Percentiles rank a stretch among this genome's conserved stretches.
phyloP scores from a whole-genome alignment of 163 green algal species.

The Prototheca cutis region DNA sequence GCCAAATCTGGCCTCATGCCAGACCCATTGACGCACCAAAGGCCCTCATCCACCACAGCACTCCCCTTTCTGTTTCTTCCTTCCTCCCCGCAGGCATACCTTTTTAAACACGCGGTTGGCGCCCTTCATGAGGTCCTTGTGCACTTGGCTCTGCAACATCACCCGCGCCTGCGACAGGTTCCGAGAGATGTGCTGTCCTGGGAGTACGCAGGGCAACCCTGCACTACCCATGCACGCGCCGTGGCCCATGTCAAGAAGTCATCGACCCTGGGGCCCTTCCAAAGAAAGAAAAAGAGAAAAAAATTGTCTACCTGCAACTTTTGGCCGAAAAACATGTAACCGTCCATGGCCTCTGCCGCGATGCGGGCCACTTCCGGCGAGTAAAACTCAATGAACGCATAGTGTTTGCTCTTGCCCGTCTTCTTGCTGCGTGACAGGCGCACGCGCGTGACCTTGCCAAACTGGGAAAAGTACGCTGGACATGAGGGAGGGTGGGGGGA shows the following conservation, averaged over 20 bases:
- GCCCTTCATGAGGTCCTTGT: conserved; percentile 73
- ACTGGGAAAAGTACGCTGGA: conserved; percentile 91
- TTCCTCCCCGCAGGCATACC: conserved; percentile 7
- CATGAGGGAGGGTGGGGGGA: not conserved
- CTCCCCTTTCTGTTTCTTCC: too few relatives aligned
- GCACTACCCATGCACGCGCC: too few relatives aligned
- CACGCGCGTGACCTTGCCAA: conserved; percentile 75
- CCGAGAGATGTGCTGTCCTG: too few relatives aligned
- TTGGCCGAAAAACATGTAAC: conserved; percentile 83
- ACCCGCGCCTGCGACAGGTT: not conserved
- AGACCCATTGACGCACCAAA: too few relatives aligned
- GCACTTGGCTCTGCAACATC: conserved; percentile 35
- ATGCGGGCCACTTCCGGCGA: conserved; percentile 79
- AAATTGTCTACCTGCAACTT: conserved; percentile 3
- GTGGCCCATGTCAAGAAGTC: too few relatives aligned
- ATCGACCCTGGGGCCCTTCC: too few relatives aligned
- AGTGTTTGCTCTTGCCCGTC: conserved; percentile 75
- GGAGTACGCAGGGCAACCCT: too few relatives aligned
- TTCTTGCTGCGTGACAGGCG: conserved; percentile 85
- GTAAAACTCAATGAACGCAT: conserved; percentile 92
- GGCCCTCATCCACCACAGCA: too few relatives aligned
- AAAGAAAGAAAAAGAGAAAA: not conserved
- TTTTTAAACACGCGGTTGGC: conserved; percentile 70
- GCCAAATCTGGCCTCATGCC: too few relatives aligned
- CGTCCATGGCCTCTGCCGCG: conserved; percentile 88